Conservation (phyloP, 345 rosid species). For the Melaleuca quinquenervia region DNA sequence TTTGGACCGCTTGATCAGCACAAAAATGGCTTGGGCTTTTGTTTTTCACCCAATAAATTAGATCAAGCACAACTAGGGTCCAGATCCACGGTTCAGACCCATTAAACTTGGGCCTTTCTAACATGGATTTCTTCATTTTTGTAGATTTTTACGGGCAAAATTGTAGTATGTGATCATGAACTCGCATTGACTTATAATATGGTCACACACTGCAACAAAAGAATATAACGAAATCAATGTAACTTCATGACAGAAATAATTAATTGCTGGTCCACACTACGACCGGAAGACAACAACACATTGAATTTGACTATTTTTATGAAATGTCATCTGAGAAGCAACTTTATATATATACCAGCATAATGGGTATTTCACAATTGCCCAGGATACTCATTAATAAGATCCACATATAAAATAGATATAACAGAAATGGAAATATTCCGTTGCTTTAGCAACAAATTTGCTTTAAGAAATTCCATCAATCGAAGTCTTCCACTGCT, state of each 20-base stretch:
- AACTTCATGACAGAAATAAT: too few species aligned
- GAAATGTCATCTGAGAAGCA: not conserved
- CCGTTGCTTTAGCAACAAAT: too few species aligned
- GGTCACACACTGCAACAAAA: not conserved
- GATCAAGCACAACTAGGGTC: not conserved
- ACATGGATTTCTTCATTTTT: not conserved
- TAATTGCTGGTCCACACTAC: too few species aligned
- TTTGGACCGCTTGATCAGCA: not conserved
- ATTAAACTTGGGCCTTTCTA: not conserved
- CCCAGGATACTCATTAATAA: too few species aligned
- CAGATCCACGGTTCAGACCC: not conserved
- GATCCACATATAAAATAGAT: too few species aligned
- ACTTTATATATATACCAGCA: too few species aligned
- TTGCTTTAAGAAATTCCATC: too few species aligned
- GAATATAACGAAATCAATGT: too few species aligned
- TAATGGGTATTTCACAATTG: too few species aligned
- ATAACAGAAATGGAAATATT: too few species aligned
- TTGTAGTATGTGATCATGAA: not conserved
- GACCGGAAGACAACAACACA: not conserved
- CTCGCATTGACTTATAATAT: not conserved
- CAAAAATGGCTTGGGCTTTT: not conserved
- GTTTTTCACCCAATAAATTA: not conserved
- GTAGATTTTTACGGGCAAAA: not conserved
- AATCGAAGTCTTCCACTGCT: too few species aligned
- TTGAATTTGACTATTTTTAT: too few species aligned